Evolutionary conservation across 768 basidiomycete genomes (phyloP).

Genomic region (Symmetrospora coprosmae): DNA sequence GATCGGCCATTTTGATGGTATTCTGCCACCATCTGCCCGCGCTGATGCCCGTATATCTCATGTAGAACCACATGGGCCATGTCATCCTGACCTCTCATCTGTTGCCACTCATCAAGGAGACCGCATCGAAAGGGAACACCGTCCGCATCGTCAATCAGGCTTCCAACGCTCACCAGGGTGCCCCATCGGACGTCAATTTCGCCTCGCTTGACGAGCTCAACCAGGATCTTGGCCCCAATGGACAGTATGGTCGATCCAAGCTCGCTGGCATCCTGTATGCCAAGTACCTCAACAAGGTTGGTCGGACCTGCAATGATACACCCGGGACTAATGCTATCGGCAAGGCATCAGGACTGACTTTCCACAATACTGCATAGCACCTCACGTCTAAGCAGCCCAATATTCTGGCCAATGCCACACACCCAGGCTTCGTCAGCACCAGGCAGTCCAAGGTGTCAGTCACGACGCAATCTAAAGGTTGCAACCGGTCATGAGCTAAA

Average conservation of each 20-base stretch:
- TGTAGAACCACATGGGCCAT: conserved; percentile 21
- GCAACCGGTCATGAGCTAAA: too few relatives aligned
- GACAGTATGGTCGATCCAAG: conserved; percentile 17
- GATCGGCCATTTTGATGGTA: too few relatives aligned
- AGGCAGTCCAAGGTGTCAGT: too few relatives aligned
- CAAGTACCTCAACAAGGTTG: conserved; percentile 15
- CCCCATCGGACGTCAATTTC: conserved; percentile 21
- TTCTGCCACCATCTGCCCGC: not conserved
- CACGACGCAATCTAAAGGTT: too few relatives aligned
- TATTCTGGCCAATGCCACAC: conserved; percentile 23
- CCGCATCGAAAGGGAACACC: not conserved
- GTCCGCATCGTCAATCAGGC: conserved; percentile 18
- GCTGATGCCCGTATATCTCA: too few relatives aligned
- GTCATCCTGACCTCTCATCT: conserved; percentile 20
- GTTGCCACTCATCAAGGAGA: conserved; percentile 21
- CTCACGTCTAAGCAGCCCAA: conserved; percentile 7
- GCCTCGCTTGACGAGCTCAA: conserved; percentile 18
- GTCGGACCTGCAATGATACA: too few relatives aligned
- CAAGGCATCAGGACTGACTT: too few relatives aligned
- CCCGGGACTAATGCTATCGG: too few relatives aligned
- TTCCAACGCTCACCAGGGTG: conserved; percentile 22
- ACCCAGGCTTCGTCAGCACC: conserved; percentile 21
- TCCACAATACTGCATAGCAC: too few relatives aligned
- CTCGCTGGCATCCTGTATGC: conserved; percentile 20
- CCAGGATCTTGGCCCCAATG: conserved; percentile 21